These are phyloP conservation scores for Quercus bicolor DNA, from an alignment of 306 rosid species.

Conservation along the genomic window DNA sequence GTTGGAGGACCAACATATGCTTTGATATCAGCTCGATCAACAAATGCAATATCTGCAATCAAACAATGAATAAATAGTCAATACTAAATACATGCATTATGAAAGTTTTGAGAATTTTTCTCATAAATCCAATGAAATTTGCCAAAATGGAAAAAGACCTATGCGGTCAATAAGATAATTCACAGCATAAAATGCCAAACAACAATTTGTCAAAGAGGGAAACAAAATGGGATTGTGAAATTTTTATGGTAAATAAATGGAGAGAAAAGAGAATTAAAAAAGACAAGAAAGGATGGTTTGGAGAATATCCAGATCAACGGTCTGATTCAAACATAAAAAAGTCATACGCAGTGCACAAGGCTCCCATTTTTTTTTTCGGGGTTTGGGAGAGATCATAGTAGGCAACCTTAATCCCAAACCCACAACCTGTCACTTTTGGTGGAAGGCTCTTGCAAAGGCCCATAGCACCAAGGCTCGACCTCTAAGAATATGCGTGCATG, in stretches of 20 bases:
- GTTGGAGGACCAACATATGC: conserved; percentile 99
- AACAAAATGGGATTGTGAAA: neutral
- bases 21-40: conserved; percentile 96
- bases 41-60: conserved; percentile 88
- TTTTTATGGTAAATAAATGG: neutral
- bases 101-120: neutral
- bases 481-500: no score
- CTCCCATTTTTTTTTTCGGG: no score
- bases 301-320: neutral
- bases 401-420: no score
- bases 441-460: no score
- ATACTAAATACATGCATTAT: neutral
- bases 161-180: neutral
- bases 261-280: neutral
- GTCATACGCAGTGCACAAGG: accelerated
- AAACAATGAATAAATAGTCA: conserved; percentile 9
- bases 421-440: no score
- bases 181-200: neutral
- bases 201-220: neutral
- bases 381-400: no score
- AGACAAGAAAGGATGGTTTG: neutral
- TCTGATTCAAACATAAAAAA: no score
- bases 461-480: no score
- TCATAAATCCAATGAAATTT: neutral
- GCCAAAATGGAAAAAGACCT: neutral